Base-by-base conservation (phyloP, 108 stramenopile genomes). In the Pseudonitzschia multiseries region DNA sequence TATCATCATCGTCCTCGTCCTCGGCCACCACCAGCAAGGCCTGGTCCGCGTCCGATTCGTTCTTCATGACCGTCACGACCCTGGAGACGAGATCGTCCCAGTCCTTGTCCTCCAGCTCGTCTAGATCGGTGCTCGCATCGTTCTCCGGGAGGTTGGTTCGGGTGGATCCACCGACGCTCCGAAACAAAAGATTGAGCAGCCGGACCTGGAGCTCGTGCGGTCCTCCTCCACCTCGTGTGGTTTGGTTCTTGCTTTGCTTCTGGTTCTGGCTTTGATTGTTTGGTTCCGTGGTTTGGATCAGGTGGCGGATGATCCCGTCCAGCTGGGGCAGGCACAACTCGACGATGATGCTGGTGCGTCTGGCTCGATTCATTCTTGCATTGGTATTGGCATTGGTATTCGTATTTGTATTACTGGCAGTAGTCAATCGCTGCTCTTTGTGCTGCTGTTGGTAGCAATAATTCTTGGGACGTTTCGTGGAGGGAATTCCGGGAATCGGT, bases 111-210 rank as follows among this genome's bases (percentile, higher is more conserved):
- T 82, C 83, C 71, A 93, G 71, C 21, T 91, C 83, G 71, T 93
- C 90, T 52, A 93, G 81, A 27, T 84, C 81, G 13, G 65, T 66
- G 4, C 73, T 75, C 0, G 51, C 53, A 44, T 48, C 46, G 46
- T 48, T 14, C 13, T 48, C 46, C 9, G 74, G 17, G 20, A 90
- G 66, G 54, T 71, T 68, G 10, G 87, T 67, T 10, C 82, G 67
- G 17, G 73, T 31, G 12, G 77, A 57, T 4, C 90, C 95, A 8
- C 92, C 95, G 51, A 93, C 89, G 44, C 83, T 81, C 9, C 92
- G 86, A 79, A 95, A 95, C n/a, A 96, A 43, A 41, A 92, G 65
- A 77, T 92, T 93, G 65, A 90, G 57, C 15, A 93, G 69, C 24
- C 57, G 24, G 41, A 87, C 74, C 60, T 92, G 88, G 21, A 84